Base-by-base conservation (phyloP, 176 grass and related monocot genomes). In the Tillandsia fasciculata region DNA sequence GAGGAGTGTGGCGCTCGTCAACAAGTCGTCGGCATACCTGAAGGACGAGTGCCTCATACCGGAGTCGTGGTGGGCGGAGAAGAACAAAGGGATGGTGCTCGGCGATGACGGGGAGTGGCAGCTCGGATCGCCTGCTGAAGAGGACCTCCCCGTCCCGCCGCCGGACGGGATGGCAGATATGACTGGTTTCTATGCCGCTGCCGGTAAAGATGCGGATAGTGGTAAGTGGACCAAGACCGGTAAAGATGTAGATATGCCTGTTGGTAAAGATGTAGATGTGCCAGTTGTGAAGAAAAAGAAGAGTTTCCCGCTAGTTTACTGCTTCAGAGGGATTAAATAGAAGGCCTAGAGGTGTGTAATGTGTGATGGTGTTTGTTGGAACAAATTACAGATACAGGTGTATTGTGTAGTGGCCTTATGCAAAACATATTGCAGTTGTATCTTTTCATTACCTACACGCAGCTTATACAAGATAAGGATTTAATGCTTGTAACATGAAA, bases 61-160 rank as follows among this genome's bases (percentile, higher is more conserved):
- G 73, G 83, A 81, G 69, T 90, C 84, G 57, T 96, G 93, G 93
- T 96, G 93, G 93, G 79, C 90, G 48, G 93, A 96, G 75, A 76
- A 66, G 67, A 85, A 92, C 79, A 96, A 90, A 54, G 89, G 86
- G 22, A 90, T 96, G 93, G 78, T 90, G 53, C 76, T 89, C 48
- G 83, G 79, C 10, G 70, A 70, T 9, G 78, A 72, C 1, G 88
- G 88, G 10, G 78, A 83, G 63, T 96, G 88, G 88, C 22, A 48
- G 76, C 78, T 89, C 11, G 67, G 81, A 22, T 59, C 61, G 48
- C 92, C 86, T 0, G 27, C 48, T 1, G 68, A 84, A 23, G 92
- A 85, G 69, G 70, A 89, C 74, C 12, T 83, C 65, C 92, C 92
- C 11, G 78, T 78, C 11, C 88, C 88, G 1, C 92, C 81, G 0